Conservation (phyloP, 2,329 filamentous ascomycete genomes). For the Chaetomiaceae sp. region DNA sequence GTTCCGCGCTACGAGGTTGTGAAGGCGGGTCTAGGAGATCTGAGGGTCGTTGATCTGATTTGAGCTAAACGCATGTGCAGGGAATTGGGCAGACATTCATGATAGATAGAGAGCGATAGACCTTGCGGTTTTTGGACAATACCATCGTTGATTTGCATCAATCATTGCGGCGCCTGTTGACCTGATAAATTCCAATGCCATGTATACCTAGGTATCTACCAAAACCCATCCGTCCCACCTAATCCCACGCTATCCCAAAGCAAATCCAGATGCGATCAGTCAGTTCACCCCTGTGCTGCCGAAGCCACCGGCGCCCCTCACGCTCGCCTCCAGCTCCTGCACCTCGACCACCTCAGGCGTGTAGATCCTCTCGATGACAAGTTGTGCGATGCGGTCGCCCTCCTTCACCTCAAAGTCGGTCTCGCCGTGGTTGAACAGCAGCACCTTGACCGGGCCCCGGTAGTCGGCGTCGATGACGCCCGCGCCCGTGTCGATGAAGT, state of each 20-base stretch:
- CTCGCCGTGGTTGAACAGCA: constrained; percentile 90
- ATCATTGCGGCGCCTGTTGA: too few relatives aligned
- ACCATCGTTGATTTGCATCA: too few relatives aligned
- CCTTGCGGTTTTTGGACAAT: not conserved
- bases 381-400: constrained; percentile 88
- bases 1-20: constrained; percentile 56
- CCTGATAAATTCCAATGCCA: too few relatives aligned
- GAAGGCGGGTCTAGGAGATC: constrained; percentile 11
- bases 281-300: constrained; percentile 68
- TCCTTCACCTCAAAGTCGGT: constrained; percentile 74
- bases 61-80: not conserved
- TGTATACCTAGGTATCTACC: too few relatives aligned
- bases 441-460: constrained; percentile 85
- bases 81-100: not conserved
- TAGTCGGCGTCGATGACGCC: constrained; percentile 99
- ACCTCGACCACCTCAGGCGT: constrained; percentile 92
- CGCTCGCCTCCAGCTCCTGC: constrained; percentile 80
- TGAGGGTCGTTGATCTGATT: too few relatives aligned
- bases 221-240: not conserved
- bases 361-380: constrained; percentile 90
- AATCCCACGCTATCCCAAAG: not conserved
- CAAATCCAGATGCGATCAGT: not conserved
- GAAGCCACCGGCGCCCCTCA: constrained; percentile 84
- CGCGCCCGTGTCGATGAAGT: constrained; percentile 93
- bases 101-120: constrained; percentile 19